phyloP scores from a whole-genome alignment of 805 yeast species.

The Yarrowia sp. region DNA sequence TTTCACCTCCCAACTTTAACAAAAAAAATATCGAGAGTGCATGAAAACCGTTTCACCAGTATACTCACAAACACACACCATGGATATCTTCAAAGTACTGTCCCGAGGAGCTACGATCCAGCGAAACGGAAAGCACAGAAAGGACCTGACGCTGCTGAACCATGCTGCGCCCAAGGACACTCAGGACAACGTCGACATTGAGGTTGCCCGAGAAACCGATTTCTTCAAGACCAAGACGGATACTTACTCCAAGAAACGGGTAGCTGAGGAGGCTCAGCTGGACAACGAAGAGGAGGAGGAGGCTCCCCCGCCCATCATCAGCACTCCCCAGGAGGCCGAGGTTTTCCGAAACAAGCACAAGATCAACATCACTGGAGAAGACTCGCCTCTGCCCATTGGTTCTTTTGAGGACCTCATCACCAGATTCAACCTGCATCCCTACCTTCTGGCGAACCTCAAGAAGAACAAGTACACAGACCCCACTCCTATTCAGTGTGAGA shows the following conservation, averaged over 20 bases:
- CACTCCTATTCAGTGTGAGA: conserved; percentile 89
- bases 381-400: conserved; percentile 86
- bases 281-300: conserved; percentile 29
- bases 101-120: conserved; percentile 82
- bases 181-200: conserved; percentile 45
- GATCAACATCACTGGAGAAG: conserved; percentile 77
- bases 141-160: conserved; percentile 36
- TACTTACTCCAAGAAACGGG: conserved; percentile 41
- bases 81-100: conserved; percentile 88
- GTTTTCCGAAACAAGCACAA: conserved; percentile 57
- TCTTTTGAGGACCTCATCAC: conserved; percentile 77
- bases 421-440: conserved; percentile 63
- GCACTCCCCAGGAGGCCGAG: conserved; percentile 57
- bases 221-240: conserved; percentile 62
- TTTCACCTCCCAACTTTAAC: conserved; percentile 2
- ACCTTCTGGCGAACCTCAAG: conserved; percentile 59
- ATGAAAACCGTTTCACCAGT: not conserved
- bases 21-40: conserved; percentile 2
- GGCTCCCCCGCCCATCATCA: conserved; percentile 46
- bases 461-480: conserved; percentile 77
- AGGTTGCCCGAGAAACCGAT: conserved; percentile 72
- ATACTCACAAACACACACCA: conserved; percentile 35
- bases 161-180: conserved; percentile 38
- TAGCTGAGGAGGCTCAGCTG: conserved; percentile 26
- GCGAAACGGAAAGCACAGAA: conserved; percentile 48